Base-by-base conservation (phyloP, 352 stramenopile genomes). In the Pythium apleroticum region DNA sequence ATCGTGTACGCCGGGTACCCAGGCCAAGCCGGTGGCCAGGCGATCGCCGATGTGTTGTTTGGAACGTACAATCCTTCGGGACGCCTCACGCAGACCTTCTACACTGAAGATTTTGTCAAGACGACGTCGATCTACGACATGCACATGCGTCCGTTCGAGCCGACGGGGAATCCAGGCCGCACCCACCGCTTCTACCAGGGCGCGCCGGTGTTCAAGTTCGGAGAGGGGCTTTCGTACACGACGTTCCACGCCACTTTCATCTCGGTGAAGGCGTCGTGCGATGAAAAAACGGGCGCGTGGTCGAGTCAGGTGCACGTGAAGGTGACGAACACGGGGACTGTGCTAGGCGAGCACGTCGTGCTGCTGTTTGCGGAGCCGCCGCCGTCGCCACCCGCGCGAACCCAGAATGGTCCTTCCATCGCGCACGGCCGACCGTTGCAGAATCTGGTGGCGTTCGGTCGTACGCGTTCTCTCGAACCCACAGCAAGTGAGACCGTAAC, bases 171-270 rank as follows among this genome's bases (percentile, higher is more conserved):
- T 45, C 84, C 81, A 4, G 90, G 90, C 3, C 74, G 89, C 24
- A 96, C 90, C 5, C 93, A 97, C 57, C 84, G 90, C 17, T 97
- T 97, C 53, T 93, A 86, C 72, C 78, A 58, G 15, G 88, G 81
- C 15, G 27, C 65, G 12, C 69, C 75, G 0, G 80, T 97, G 20
- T 93, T 84, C 57, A 59, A 63, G 20, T 96, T 97, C 69, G 90
- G 90, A 0, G 71, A 77, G 8, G 90, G 90, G 3, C 45, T 96
- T 20, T 93, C 80, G 48, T 97, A 96, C 74, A 91, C 78, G 33
- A 71, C 67, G 3, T 95, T 96, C 39, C 35, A 60, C 46, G 59
- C 91, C 24, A 15, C 7, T 6, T 60, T 63, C 28, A 53, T 59
- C 30, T 41, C 53, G 31, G 22, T 20, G 7, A 22, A 35, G 0